Evolutionary conservation across 2,329 filamentous ascomycete genomes (phyloP), one percentile per base, ranked within the genome.

Genomic region (Microcera coccophila): DNA sequence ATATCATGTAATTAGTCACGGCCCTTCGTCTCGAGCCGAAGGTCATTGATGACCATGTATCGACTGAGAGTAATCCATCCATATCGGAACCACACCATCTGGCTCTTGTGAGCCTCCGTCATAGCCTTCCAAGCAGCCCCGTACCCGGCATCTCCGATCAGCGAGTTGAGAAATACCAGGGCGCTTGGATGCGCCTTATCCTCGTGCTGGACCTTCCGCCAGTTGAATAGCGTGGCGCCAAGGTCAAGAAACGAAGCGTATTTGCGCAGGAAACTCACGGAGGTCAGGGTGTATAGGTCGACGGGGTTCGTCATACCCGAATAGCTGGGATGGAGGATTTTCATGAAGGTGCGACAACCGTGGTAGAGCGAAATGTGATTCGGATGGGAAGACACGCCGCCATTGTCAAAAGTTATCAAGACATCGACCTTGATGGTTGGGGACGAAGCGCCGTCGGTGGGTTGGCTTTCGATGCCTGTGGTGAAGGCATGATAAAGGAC

Each of bases 61-160:
- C 93, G 76, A 59, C 90, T 93, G 44, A 95, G 63, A 0, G 80
- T 76, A 61, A 98, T 95, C 90, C 90, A 98, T 3, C 90, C 88
- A 79, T 90, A 97, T 7, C 93, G 81, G 62, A 97, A 98, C 93
- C 93, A 98, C 28, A 87, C 81, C 93, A 98, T 98, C 75, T 98
- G 93, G 65, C 90, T 96, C 68, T 82, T 75, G 71, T 98, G 93
- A 20, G 87, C 91, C 41, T 78, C 75, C 2, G 87, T 90, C 93
- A 98, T 98, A 22, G 93, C 90, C 41, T 72, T 76, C 70, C 90
- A 85, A 7, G 88, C 91, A 21, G 75, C 72, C 9, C 62, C 62
- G 44, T 73, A 63, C n/a, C 67, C 71, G 36, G 68, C 68, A 2
- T 59, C 78, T 50, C 83, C 73, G 50, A 84, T 80, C 14, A 89